Conservation (phyloP, 2,329 filamentous ascomycete genomes). For the Trichoderma sp. region DNA sequence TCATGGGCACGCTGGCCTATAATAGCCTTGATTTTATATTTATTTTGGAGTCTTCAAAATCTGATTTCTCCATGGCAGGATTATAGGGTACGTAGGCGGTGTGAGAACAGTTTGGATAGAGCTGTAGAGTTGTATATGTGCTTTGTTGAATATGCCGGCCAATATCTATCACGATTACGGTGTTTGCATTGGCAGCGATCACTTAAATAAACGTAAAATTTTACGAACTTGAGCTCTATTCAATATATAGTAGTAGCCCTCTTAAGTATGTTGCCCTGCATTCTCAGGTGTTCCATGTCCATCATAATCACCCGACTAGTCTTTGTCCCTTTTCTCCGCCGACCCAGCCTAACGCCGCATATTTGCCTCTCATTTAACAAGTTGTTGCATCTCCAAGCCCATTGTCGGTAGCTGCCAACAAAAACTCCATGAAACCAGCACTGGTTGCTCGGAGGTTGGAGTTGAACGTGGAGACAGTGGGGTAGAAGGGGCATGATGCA, state of each 20-base stretch:
- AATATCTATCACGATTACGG: background rate
- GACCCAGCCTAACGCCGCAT: background rate
- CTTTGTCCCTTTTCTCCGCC: background rate
- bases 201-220: background rate
- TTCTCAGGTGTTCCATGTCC: background rate
- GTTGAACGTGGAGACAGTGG: slow-evolving; percentile 42
- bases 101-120: background rate
- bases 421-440: slow-evolving; percentile 49
- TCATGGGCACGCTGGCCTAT: background rate
- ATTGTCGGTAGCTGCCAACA: slow-evolving; percentile 28
- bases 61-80: background rate
- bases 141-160: background rate
- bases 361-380: background rate
- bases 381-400: slow-evolving; percentile 3
- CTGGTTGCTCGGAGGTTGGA: slow-evolving; percentile 43
- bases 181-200: background rate
- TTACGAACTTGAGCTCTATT: background rate
- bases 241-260: background rate
- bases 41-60: background rate
- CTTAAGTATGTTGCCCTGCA: background rate
- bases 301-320: background rate
- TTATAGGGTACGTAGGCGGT: background rate
- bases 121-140: too few species aligned
- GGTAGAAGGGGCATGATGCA: slow-evolving; percentile 44
- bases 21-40: background rate